Percentiles rank a stretch among this genome's conserved stretches.
phyloP scores from a whole-genome alignment of 305 asterid species.

The Stenogyne calaminthoides region DNA sequence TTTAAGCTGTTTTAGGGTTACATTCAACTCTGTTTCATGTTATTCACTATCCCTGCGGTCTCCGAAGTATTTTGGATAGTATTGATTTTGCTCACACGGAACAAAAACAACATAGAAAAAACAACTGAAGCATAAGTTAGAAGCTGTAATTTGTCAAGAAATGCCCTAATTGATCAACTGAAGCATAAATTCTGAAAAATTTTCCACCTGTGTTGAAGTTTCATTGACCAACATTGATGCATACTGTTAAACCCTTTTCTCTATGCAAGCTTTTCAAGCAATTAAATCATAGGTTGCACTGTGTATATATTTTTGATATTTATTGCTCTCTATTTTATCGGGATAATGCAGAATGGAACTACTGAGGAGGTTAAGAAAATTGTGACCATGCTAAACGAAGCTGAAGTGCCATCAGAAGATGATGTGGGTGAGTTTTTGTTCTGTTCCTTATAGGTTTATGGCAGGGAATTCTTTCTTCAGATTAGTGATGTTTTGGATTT shows the following conservation, averaged over 20 bases:
- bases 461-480: no score
- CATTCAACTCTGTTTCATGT: background rate
- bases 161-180: background rate
- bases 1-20: background rate
- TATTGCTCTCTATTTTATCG: background rate
- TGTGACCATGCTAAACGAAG: background rate
- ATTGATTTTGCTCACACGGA: background rate
- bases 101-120: background rate
- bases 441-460: background rate
- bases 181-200: background rate
- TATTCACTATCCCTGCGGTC: background rate
- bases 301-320: background rate
- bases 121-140: background rate
- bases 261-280: background rate
- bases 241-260: background rate
- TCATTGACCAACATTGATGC: background rate
- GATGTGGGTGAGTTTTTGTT: conserved; percentile 6
- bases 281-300: background rate
- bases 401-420: conserved; percentile 20
- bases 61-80: background rate
- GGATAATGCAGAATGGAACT: conserved; percentile 12
- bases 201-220: background rate
- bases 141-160: background rate
- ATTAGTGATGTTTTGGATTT: no score
- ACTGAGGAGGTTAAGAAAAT: conserved; percentile 10